These are phyloP conservation scores for Phytophthora tentaculata DNA, from an alignment of 352 stramenopile species.

Conservation along the genomic window DNA sequence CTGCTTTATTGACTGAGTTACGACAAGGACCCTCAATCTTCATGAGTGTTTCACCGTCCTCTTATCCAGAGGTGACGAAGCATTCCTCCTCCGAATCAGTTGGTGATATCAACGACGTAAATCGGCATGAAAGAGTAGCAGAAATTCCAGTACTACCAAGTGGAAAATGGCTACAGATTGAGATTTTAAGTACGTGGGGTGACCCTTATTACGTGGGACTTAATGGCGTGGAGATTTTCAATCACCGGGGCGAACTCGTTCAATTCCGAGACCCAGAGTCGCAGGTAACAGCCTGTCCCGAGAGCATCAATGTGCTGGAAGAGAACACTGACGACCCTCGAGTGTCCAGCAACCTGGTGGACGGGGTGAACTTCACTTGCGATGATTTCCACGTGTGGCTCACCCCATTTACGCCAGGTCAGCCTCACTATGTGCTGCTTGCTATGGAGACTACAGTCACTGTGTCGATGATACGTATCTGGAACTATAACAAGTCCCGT, in stretches of 20 bases:
- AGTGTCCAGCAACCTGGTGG: constrained; percentile 76
- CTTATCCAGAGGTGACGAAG: constrained; percentile 6
- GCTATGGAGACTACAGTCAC: constrained; percentile 43
- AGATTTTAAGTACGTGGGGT: constrained; percentile 90
- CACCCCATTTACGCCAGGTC: constrained; percentile 70
- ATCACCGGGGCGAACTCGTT: constrained; percentile 68
- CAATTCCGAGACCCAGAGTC: constrained; percentile 46
- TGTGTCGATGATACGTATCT: constrained; percentile 88
- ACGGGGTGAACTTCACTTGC: constrained; percentile 89
- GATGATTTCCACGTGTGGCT: constrained; percentile 94
- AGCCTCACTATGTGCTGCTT: constrained; percentile 64
- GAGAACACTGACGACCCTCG: constrained; percentile 85
- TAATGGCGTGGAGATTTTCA: constrained; percentile 90
- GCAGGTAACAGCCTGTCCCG: constrained; percentile 70
- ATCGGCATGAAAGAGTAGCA: neutral
- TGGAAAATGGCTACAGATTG: constrained; percentile 64
- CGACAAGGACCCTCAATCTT: constrained; percentile 19
- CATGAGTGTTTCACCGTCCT: neutral
- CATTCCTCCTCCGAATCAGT: neutral
- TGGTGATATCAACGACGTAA: neutral
- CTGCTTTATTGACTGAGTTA: constrained; percentile 27
- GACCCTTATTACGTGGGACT: constrained; percentile 91
- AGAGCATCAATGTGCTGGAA: constrained; percentile 91
- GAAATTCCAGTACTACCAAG: constrained; percentile 72
- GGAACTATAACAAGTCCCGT: constrained; percentile 94